Evolutionary conservation across 2,329 filamentous ascomycete genomes (phyloP), one percentile per base, ranked within the genome.

Genomic region (Calonectria honghensis): DNA sequence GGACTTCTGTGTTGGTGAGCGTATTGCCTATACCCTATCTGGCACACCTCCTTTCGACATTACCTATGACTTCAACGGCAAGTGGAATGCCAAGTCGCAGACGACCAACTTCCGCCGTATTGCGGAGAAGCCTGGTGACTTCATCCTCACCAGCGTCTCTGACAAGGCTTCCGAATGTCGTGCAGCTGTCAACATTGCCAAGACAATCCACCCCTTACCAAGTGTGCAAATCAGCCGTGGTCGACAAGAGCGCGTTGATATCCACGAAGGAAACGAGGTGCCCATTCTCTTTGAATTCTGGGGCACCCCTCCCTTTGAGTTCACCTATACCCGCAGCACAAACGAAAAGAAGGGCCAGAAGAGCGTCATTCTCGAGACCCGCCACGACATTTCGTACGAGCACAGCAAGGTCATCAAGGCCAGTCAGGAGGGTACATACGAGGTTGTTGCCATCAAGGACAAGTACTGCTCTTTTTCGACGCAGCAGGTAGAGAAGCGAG

Each of bases 361-460:
- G 82, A 92, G 93, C 48, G 90, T 93, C 80, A 91, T 99, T 41
- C 89, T 99, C 24, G 97, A 99, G 87, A 98, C 97, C 77, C 92
- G 95, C 79, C 96, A 97, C 78, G 96, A 98, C 80, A 89, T 94
- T 24, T 96, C 94, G 64, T 91, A 96, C 76, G 95, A 97, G 81
- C 91, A 95, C 84, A 93, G 88, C 81, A 96, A 98, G 89, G 91
- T 92, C 32, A 91, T 98, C 80, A 93, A 93, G 80, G 96, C 96
- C 32, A 96, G 94, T 79, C 95, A 98, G 83, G 97, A 98, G 88
- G 97, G 97, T 65, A 98, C 96, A 78, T 99, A 99, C 83, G 97
- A 99, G 87, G 96, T 99, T 24, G 95, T 98, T 37, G 94, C 95
- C 14, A 98, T 99, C 85, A 97, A 97, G 88, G 97, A 99, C 85